Evolutionary conservation across 2,329 filamentous ascomycete genomes (phyloP).

Genomic region (Elsinoe ampelina): DNA sequence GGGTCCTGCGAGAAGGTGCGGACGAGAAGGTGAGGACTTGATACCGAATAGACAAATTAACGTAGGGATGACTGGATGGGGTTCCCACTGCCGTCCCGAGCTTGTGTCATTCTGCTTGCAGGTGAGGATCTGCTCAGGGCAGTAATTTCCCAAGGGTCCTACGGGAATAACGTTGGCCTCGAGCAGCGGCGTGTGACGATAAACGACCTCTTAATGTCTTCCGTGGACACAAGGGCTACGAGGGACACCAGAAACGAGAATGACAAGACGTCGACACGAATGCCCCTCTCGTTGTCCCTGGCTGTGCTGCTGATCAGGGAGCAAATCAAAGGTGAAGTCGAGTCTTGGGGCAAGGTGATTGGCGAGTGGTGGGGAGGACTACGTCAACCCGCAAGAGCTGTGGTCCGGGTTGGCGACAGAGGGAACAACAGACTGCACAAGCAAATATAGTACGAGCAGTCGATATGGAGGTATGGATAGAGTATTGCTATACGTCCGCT

Average conservation of each 20-base stretch:
- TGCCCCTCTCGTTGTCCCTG: background rate
- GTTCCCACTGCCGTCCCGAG: background rate
- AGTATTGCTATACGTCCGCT: no score
- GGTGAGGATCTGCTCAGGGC: background rate
- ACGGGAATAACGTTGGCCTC: background rate
- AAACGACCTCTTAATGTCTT: background rate
- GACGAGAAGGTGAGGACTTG: no score
- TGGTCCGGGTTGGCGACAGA: background rate
- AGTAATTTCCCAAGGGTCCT: background rate
- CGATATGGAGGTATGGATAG: no score
- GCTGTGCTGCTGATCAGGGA: background rate
- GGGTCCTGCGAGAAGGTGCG: no score
- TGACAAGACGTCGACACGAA: background rate
- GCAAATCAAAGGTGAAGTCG: background rate
- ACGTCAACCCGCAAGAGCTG: background rate
- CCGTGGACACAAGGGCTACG: no score
- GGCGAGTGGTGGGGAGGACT: background rate
- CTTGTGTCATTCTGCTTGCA: background rate
- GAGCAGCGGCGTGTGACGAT: background rate
- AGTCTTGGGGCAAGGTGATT: background rate
- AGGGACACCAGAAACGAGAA: background rate
- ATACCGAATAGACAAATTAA: no score
- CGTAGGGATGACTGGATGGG: no score
- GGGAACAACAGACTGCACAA: background rate
- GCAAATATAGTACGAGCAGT: background rate